These are phyloP conservation scores for Aphanomyces stellatus DNA, from an alignment of 352 stramenopile species.

Conservation along the genomic window DNA sequence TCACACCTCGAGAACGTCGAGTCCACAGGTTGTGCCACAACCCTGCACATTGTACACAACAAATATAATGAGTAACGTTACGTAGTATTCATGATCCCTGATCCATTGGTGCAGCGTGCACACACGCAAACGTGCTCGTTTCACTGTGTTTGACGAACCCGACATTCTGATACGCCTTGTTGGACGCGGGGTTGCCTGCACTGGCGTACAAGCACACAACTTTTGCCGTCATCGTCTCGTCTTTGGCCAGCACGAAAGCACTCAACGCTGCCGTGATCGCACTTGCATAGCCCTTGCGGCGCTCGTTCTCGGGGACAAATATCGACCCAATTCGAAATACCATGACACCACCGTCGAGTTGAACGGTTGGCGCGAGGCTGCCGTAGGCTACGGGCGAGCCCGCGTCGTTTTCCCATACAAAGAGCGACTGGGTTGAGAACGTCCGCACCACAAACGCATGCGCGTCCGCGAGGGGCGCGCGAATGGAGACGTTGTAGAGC, in stretches of 20 bases:
- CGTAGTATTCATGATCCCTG: too few species aligned
- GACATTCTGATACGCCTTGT: too few species aligned
- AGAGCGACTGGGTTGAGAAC: not conserved
- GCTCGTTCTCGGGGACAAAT: not conserved
- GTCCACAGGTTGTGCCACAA: too few species aligned
- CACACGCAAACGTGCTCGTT: too few species aligned
- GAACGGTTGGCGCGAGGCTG: not conserved
- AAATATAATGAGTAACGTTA: too few species aligned
- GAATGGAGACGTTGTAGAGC: too few species aligned
- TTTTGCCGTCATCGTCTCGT: too few species aligned
- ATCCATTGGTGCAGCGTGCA: too few species aligned
- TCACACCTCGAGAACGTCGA: too few species aligned
- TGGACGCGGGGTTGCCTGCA: not conserved
- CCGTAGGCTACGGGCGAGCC: not conserved
- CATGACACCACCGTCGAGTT: not conserved
- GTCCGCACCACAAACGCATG: not conserved
- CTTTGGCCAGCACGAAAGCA: not conserved
- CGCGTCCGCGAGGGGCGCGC: not conserved
- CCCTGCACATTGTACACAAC: too few species aligned
- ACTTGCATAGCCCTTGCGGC: conserved; percentile 3
- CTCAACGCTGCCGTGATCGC: conserved; percentile 4
- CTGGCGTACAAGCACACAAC: not conserved
- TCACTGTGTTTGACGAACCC: too few species aligned
- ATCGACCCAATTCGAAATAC: not conserved
- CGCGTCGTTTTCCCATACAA: conserved; percentile 9